Evolutionary conservation across 306 rosid genomes (phyloP).

Genomic region (Sindora glabra): DNA sequence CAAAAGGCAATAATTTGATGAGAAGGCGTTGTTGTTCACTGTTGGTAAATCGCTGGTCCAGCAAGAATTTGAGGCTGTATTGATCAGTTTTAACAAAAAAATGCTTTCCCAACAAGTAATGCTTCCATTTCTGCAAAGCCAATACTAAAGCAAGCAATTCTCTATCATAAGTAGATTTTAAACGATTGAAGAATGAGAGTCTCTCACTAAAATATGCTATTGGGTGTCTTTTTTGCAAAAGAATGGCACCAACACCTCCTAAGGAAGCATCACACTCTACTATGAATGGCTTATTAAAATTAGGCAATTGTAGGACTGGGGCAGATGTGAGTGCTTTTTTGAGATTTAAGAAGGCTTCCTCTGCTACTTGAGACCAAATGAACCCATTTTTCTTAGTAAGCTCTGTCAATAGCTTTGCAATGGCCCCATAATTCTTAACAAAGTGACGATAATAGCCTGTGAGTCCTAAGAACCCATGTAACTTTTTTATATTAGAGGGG

Average conservation of each 20-base stretch:
- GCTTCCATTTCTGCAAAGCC: neutral
- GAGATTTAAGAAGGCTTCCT: neutral
- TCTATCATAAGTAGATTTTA: neutral
- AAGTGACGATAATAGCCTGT: neutral
- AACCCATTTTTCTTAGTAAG: neutral
- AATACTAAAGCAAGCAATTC: neutral
- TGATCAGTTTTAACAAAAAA: neutral
- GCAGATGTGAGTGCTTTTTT: no score
- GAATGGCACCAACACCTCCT: neutral
- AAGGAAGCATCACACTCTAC: neutral
- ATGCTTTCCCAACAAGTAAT: neutral
- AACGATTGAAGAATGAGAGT: neutral
- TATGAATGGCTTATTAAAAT: neutral
- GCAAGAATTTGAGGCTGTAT: neutral
- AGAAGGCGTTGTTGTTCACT: neutral
- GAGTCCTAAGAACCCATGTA: neutral
- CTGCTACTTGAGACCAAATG: neutral
- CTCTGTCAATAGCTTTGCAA: neutral
- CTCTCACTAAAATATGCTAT: neutral
- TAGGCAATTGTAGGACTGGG: neutral
- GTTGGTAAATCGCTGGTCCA: neutral
- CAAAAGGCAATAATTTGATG: neutral
- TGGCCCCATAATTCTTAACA: neutral
- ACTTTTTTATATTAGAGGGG: neutral
- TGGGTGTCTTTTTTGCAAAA: neutral